phyloP scores from a whole-genome alignment of 768 basidiomycete genomes.

The Peribolospora baueri region DNA sequence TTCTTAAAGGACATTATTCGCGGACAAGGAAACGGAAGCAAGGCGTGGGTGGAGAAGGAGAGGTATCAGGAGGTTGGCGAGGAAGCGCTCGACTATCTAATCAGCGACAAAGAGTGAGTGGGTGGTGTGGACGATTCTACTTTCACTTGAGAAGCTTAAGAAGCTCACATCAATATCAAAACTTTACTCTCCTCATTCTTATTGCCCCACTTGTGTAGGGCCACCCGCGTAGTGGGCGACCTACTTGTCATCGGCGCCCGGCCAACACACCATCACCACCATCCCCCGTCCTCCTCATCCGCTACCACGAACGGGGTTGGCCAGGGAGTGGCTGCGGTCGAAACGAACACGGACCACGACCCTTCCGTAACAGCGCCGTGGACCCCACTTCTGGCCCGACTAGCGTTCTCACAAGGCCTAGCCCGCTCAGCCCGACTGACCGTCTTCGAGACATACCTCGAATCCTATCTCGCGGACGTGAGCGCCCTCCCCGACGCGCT shows the following conservation, averaged over 20 bases:
- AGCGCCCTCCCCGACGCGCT: background rate
- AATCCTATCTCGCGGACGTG: background rate
- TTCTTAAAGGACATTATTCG: constrained; percentile 8
- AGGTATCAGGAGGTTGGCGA: constrained; percentile 10
- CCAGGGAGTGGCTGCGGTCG: constrained; percentile 1
- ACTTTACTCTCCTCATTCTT: background rate
- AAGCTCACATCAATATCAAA: too few relatives aligned
- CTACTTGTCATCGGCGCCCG: background rate
- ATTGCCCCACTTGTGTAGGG: background rate
- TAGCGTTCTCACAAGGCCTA: constrained; percentile 12
- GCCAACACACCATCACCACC: constrained; percentile 1
- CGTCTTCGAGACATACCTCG: constrained; percentile 14
- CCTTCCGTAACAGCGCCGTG: constrained; percentile 1
- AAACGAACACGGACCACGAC: constrained; percentile 6
- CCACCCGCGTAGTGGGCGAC: background rate
- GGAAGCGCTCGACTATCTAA: constrained; percentile 12
- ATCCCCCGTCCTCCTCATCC: background rate
- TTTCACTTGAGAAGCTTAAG: too few relatives aligned
- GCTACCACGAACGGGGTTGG: too few relatives aligned
- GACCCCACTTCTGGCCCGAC: constrained; percentile 11
- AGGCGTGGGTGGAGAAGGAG: constrained; percentile 8
- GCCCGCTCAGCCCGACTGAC: constrained; percentile 13
- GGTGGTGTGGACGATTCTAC: too few relatives aligned
- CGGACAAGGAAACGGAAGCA: background rate
- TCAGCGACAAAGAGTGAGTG: constrained; percentile 2